Evolutionary conservation across 1,284 basidiomycete genomes (phyloP).

Genomic region (Boletus sp.): DNA sequence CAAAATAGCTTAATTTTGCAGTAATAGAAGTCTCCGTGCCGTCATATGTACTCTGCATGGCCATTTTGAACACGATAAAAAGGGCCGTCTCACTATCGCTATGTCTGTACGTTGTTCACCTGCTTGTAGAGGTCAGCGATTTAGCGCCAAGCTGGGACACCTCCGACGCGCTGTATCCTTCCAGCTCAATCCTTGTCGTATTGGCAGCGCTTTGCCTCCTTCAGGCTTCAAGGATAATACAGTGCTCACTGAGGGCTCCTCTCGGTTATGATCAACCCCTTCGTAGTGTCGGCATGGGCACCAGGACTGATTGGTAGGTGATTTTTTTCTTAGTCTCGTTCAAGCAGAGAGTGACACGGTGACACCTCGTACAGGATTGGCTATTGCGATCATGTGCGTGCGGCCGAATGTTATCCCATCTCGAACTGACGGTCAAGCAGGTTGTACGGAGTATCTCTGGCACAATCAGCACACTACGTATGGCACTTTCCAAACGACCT

Average conservation of each 20-base stretch:
- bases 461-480: constrained; percentile 6
- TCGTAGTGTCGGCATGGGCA: constrained; percentile 7
- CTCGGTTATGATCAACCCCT: not conserved
- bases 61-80: too few species aligned
- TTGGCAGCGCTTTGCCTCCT: not conserved
- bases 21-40: too few species aligned
- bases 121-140: too few species aligned
- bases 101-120: too few species aligned
- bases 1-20: too few species aligned
- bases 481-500: constrained; percentile 9
- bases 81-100: too few species aligned
- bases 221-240: not conserved
- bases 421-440: not conserved
- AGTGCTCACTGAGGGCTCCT: not conserved
- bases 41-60: too few species aligned
- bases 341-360: not conserved
- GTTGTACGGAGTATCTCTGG: constrained; percentile 12
- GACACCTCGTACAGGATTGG: not conserved
- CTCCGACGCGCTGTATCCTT: not conserved
- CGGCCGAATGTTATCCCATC: not conserved
- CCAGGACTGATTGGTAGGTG: constrained; percentile 11
- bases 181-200: not conserved
- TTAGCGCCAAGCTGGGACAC: too few species aligned
- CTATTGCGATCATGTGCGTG: constrained; percentile 7
- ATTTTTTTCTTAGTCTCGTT: not conserved